Evolutionary conservation across 1,284 basidiomycete genomes (phyloP), one percentile per base, ranked within the genome.

Genomic region (Exsudoporus floridanus): DNA sequence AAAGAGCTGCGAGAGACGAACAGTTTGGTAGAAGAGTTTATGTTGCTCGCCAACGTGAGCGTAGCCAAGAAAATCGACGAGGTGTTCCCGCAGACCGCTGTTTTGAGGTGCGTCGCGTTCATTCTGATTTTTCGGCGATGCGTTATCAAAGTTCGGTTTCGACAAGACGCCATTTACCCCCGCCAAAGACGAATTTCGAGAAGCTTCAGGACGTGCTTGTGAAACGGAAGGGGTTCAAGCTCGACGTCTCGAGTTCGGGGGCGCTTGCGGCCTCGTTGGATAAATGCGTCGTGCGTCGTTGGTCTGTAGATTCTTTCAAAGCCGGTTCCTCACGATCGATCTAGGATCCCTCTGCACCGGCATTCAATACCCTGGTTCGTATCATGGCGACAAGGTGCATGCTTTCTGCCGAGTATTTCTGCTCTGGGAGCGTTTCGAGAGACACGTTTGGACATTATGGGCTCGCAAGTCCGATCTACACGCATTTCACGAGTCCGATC

Each of bases 301-400:
- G 34, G 8, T 19, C 7, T 38, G 7, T 16, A 18, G 5, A n/a
- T 3, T 8, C 14, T 28, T 38, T 43, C 21, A 23, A n/a, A n/a
- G 40, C 14, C 33, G 0, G 23, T 44, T 6, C 23, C 14, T 57
- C 19, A 49, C 28, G 51, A 21, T 50, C 40, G 28, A 41, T 19
- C 10, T 42, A 93, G 88, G 92, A 96, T 66, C 79, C 88, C 0
- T 69, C 73, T 8, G 82, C 92, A 62, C 90, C 92, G 0, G 86
- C 92, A 4, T 98, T 99, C 78, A 99, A 99, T 69, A 99, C 94
- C 0, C 82, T 99, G 13, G 95, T 99, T 42, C 86, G 97, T 40
- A 98, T 99, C 72, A 98, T 99, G 94, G 95, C 97, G 2, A 99
- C 97, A 2, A 80, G 97, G 18, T 99, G 97, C 70, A 98, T 99